Evolutionary conservation across 495 filamentous ascomycete genomes (phyloP), one percentile per base, ranked within the genome.

Genomic region (Xylaria venustula): DNA sequence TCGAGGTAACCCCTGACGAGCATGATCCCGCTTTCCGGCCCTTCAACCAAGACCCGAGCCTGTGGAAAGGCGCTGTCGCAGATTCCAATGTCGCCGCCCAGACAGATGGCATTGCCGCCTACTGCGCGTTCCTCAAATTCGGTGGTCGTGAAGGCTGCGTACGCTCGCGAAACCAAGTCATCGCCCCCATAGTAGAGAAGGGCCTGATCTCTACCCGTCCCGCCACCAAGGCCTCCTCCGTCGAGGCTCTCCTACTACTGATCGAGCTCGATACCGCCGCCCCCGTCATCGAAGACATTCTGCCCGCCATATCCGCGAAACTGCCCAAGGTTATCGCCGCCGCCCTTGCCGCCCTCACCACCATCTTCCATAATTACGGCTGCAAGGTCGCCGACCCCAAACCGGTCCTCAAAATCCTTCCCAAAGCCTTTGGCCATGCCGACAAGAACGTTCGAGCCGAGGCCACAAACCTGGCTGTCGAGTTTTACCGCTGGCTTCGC

Each of bases 391-490:
- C 92, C 23, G 94, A 99, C 71, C 95, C 95, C 11, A 99, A 98
- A 71, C 90, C 91, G 1, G 87, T 92, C n/a, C 80, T 99, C 40
- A 99, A 98, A 70, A 76, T 83, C 9, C 77, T 99, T 9, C 93
- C 95, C 0, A 97, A 96, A 71, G 87, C 87, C 19, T 99, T 96
- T 65, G 90, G 91, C 14, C 94, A 98, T 73, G 93, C 95, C 4
- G 95, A 99, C 81, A 99, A 99, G 74, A 98, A 97, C 71, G 95
- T 99, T 14, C 88, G 95, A 68, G 92, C 93, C 1, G 95, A 98
- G 74, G 90, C 91, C 26, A 93, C 94, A 50, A 92, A 89, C 64
- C 79, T 99, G 28, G 88, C 92, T 0, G 93, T 97, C 50, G 95
- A 98, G 67, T 84, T 99, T 45, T 99, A 98, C 75, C 81, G 95